phyloP scores from a whole-genome alignment of 2,329 filamentous ascomycete genomes.

The Paraconiothyrium brasiliense region DNA sequence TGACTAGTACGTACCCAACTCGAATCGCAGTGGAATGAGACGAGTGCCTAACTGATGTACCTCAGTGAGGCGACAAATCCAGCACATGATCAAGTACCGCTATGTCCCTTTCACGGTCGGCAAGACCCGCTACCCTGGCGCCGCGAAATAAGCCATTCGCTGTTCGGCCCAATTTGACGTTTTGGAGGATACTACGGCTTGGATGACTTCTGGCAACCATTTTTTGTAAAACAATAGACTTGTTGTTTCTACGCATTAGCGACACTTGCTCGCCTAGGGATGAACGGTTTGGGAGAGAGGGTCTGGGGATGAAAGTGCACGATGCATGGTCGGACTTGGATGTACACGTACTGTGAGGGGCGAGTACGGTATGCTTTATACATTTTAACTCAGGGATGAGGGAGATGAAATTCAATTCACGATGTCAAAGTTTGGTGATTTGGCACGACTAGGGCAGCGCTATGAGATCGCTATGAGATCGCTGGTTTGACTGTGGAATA shows the following conservation, averaged over 20 bases:
- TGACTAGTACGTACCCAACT: slow-evolving; percentile 78
- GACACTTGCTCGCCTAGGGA: slow-evolving; percentile 26
- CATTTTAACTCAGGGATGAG: slow-evolving; percentile 11
- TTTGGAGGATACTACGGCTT: slow-evolving; percentile 13
- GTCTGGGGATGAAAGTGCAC: not conserved
- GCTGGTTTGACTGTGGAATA: too few relatives aligned
- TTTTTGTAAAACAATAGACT: slow-evolving; percentile 35
- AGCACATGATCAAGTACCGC: slow-evolving; percentile 99
- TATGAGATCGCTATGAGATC: too few relatives aligned
- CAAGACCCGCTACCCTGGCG: slow-evolving; percentile 64
- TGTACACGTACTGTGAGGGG: slow-evolving; percentile 15
- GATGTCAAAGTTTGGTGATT: not conserved
- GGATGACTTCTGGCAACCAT: slow-evolving; percentile 21
- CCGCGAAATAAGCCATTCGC: slow-evolving; percentile 33
- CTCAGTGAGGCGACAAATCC: slow-evolving; percentile 96
- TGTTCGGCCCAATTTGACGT: slow-evolving; percentile 11
- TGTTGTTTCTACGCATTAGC: slow-evolving; percentile 26
- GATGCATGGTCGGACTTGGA: slow-evolving; percentile 3
- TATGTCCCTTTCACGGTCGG: slow-evolving; percentile 94
- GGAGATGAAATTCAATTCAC: slow-evolving; percentile 4
- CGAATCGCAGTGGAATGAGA: not conserved
- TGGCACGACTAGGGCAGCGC: too few relatives aligned
- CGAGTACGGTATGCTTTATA: not conserved
- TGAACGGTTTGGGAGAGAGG: not conserved
- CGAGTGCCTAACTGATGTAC: slow-evolving; percentile 13